Evolutionary conservation across 2,329 filamentous ascomycete genomes (phyloP).

Genomic region (Aspergillus ustus): DNA sequence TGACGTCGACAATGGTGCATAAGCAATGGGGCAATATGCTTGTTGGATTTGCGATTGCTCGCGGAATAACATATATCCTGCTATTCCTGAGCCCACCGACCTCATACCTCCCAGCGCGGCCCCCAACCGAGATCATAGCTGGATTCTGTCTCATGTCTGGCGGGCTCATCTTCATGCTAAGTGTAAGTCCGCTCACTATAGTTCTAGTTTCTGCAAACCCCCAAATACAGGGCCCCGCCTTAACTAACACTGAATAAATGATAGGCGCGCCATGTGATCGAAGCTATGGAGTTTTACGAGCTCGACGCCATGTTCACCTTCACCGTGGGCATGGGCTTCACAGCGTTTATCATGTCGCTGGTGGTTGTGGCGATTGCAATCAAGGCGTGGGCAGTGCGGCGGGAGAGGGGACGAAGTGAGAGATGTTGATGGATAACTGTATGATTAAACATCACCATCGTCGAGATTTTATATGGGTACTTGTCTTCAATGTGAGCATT

Average conservation of each 20-base stretch:
- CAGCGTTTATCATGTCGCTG: constrained; percentile 85
- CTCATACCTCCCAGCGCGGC: constrained; percentile 79
- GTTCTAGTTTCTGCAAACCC: too few relatives aligned
- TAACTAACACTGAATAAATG: too few relatives aligned
- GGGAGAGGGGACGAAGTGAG: constrained; percentile 29
- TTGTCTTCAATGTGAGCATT: too few relatives aligned
- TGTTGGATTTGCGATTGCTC: constrained; percentile 76
- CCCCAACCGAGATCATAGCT: constrained; percentile 86
- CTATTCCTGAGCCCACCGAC: constrained; percentile 79
- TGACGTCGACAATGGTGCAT: constrained; percentile 90
- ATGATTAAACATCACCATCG: too few relatives aligned
- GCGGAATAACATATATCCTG: constrained; percentile 78
- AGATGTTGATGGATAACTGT: too few relatives aligned
- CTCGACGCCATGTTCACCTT: constrained; percentile 94
- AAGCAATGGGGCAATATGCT: constrained; percentile 90
- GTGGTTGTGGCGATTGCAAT: constrained; percentile 75
- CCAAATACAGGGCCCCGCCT: too few relatives aligned
- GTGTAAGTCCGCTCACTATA: too few relatives aligned
- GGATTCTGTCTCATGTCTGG: constrained; percentile 86
- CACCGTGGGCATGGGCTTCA: constrained; percentile 82
- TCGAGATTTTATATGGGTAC: too few relatives aligned
- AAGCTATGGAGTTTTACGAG: constrained; percentile 74
- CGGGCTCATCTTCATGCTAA: constrained; percentile 90
- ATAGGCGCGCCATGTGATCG: constrained; percentile 74
- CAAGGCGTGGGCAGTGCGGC: constrained; percentile 79